Evolutionary conservation across 148 eudicot genomes (phyloP).

Genomic region (Tetragonia tetragonoides): DNA sequence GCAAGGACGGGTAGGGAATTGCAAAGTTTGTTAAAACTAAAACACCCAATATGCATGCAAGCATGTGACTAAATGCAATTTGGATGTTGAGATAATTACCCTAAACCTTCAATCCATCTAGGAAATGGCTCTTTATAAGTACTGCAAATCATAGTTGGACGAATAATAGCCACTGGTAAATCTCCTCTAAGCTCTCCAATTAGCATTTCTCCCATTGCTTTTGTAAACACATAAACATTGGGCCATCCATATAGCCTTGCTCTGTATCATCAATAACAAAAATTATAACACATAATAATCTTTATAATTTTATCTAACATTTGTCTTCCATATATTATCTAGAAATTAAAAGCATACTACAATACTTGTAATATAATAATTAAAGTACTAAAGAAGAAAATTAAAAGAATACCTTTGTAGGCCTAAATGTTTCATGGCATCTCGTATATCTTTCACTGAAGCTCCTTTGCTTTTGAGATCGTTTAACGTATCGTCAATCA

Average conservation of each 20-base stretch:
- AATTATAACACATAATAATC: too few species aligned
- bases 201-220: conserved; percentile 83
- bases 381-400: background rate
- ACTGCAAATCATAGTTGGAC: conserved; percentile 68
- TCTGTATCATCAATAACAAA: conserved; percentile 19
- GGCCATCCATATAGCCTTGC: conserved; percentile 67
- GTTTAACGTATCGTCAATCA: conserved; percentile 26
- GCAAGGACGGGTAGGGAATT: too few species aligned
- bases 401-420: conserved; percentile 3
- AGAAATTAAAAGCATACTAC: too few species aligned
- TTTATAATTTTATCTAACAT: too few species aligned
- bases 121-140: conserved; percentile 79
- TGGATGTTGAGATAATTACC: conserved; percentile 25
- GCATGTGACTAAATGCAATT: too few species aligned
- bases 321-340: too few species aligned
- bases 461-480: conserved; percentile 2
- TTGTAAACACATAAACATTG: conserved; percentile 63
- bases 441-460: conserved; percentile 4
- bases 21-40: too few species aligned
- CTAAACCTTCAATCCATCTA: conserved; percentile 65
- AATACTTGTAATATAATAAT: too few species aligned
- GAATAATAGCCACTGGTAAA: conserved; percentile 52
- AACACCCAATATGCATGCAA: too few species aligned
- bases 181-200: conserved; percentile 37
- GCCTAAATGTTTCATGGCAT: conserved; percentile 17